Evolutionary conservation across 805 yeast genomes (phyloP), one percentile per base, ranked within the genome.

Genomic region (Yarrowia sp.): DNA sequence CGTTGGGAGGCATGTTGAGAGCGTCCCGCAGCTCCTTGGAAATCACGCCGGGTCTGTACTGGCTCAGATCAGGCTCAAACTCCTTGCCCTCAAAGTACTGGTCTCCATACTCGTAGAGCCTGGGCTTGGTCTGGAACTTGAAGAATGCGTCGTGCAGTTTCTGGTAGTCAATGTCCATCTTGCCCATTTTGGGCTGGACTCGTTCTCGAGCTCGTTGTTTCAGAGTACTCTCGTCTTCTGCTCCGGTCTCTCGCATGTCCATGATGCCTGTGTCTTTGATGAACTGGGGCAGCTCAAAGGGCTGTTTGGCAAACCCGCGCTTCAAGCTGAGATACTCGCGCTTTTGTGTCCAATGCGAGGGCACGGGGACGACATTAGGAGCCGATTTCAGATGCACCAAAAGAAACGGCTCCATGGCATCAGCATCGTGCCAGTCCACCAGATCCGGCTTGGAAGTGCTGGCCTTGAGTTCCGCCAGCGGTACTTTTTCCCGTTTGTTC

Each of bases 161-260:
- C 70, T 85, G 88, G 75, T 89, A 93, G 76, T 94, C 98, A 30
- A 95, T 84, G 75, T 94, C 98, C 24, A 94, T 76, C 65, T 87
- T 82, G 0, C 96, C 96, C 86, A 92, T 81, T 75, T 91, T 91
- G 0, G 97, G 97, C 76, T 91, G 97, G 0, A 92, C 96, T 64
- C 90, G 82, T 68, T 90, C 94, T 70, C 98, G 82, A 76, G 88
- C 88, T 73, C 84, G 82, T 73, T 90, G 95, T 74, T 89, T 87
- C 71, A 92, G 75, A 0, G 87, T 82, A 14, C 84, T 79, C 1
- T 75, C 75, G 52, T 87, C 87, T 4, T 80, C 83, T 15, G 79
- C 77, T 5, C 79, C 76, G 70, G 87, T 85, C 68, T 86, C 85
- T 75, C 98, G 84, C 96, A 94, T 90, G 67, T 90, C 92, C 70